Percentiles rank a stretch among this genome's conserved stretches.
Conservation (phyloP, 306 rosid genomes). For the Prunus dulcis region DNA sequence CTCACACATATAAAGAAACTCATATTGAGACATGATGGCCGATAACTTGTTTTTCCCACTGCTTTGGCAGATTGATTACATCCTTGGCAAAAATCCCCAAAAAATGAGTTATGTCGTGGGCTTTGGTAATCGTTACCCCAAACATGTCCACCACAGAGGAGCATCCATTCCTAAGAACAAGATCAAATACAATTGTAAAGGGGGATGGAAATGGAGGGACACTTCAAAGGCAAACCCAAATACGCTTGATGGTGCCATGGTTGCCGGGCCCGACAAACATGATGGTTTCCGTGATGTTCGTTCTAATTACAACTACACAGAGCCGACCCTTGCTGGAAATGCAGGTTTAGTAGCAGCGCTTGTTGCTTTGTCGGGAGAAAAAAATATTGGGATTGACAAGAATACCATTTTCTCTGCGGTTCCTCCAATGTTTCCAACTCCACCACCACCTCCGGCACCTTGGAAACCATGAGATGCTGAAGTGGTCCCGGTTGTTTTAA, state of each 20-base stretch:
- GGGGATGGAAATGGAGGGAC: slow-evolving; percentile 99
- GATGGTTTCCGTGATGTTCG: slow-evolving; percentile 95
- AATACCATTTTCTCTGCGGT: slow-evolving; percentile 90
- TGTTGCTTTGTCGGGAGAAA: slow-evolving; percentile 84
- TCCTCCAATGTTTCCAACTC: slow-evolving; percentile 98
- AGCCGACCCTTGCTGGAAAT: slow-evolving; percentile 94
- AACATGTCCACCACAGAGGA: slow-evolving; percentile 90
- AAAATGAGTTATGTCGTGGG: slow-evolving; percentile 91
- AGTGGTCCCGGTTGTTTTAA: slow-evolving; percentile 12
- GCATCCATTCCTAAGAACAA: slow-evolving; percentile 92
- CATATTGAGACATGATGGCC: neutral
- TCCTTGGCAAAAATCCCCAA: slow-evolving; percentile 83
- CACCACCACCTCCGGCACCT: slow-evolving; percentile 99
- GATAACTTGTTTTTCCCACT: neutral
- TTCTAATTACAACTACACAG: slow-evolving; percentile 83
- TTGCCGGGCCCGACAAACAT: slow-evolving; percentile 92
- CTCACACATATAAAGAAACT: neutral
- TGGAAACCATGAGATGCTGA: slow-evolving; percentile 70
- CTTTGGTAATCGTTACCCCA: slow-evolving; percentile 83
- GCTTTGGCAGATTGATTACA: slow-evolving; percentile 80
- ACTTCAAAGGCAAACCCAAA: slow-evolving; percentile 75
- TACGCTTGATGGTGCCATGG: slow-evolving; percentile 85
- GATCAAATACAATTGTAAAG: slow-evolving; percentile 85
- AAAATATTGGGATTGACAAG: slow-evolving; percentile 59
- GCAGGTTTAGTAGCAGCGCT: slow-evolving; percentile 96